Conservation (phyloP, 2,329 filamentous ascomycete species). For the Colletotrichum ledebouriae region DNA sequence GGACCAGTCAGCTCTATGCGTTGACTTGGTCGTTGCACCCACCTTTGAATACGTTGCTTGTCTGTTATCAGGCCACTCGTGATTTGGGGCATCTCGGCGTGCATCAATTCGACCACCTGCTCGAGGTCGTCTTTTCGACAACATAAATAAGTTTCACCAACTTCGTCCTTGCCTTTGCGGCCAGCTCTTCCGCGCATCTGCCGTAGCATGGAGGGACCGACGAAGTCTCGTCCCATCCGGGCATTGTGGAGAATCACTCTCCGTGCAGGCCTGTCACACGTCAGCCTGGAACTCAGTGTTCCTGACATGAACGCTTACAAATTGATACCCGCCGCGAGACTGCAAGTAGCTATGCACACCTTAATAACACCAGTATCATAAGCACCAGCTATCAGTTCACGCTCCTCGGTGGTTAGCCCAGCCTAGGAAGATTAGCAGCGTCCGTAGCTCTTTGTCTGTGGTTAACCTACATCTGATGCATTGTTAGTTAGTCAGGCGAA, state of each 20-base stretch:
- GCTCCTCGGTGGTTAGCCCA: constrained; percentile 80
- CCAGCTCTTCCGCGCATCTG: constrained; percentile 86
- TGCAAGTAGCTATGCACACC: constrained; percentile 82
- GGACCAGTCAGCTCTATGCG: constrained; percentile 21
- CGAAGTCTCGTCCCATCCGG: constrained; percentile 80
- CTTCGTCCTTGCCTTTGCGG: constrained; percentile 81
- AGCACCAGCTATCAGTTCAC: constrained; percentile 77
- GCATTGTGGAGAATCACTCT: constrained; percentile 82
- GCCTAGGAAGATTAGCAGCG: constrained; percentile 58
- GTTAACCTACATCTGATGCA: constrained; percentile 53
- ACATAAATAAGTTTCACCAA: constrained; percentile 83
- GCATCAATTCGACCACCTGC: constrained; percentile 77
- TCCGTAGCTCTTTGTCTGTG: neutral
- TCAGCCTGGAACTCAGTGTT: constrained; percentile 35
- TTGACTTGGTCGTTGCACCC: constrained; percentile 28
- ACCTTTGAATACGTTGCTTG: constrained; percentile 77
- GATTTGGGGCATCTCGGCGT: constrained; percentile 78
- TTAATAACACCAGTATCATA: constrained; percentile 78
- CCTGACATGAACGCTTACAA: constrained; percentile 54
- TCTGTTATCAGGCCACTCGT: constrained; percentile 77
- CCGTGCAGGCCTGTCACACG: constrained; percentile 65
- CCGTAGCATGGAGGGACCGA: constrained; percentile 83
- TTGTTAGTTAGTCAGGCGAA: neutral
- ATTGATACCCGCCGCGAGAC: constrained; percentile 87
- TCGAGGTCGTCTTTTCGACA: constrained; percentile 78